phyloP scores from a whole-genome alignment of 805 yeast genomes.

The Starmerella cellae region DNA sequence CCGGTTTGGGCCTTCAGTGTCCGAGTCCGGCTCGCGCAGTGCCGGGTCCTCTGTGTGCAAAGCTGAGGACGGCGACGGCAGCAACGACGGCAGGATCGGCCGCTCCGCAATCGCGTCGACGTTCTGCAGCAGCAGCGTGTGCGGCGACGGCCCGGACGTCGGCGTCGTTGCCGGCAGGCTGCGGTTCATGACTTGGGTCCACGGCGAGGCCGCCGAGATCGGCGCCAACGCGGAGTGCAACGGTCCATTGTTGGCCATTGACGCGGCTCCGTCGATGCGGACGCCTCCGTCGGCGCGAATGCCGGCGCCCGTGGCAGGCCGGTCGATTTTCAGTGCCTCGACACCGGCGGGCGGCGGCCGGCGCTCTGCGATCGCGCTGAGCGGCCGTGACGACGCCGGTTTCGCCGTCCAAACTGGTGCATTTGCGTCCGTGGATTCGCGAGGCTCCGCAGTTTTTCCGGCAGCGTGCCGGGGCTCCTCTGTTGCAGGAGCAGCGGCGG shows the following conservation, averaged over 20 bases:
- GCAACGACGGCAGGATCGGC: not conserved
- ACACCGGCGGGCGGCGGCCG: no score
- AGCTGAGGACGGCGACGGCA: no score
- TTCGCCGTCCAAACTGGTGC: no score
- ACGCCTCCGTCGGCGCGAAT: not conserved
- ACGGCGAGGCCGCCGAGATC: not conserved
- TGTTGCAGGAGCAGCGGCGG: no score
- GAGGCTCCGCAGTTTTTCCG: no score
- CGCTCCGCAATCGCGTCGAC: conserved; percentile 1
- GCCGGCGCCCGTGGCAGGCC: no score
- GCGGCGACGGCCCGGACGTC: conserved; percentile 3
- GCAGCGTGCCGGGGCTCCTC: no score
- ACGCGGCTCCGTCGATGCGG: not conserved
- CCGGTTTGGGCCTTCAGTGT: no score
- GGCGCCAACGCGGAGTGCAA: not conserved
- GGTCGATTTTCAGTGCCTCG: no score
- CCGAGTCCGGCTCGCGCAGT: not conserved
- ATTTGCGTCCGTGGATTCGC: no score
- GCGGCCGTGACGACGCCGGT: no score
- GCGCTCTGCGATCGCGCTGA: no score
- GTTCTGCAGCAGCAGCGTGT: conserved; percentile 1
- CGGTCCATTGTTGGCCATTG: not conserved
- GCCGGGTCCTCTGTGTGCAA: not conserved
- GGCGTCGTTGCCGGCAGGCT: not conserved
- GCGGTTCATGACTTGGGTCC: not conserved